Percentiles rank a stretch among this genome's conserved stretches.
Conservation (phyloP, 2,329 filamentous ascomycete genomes). For the Clarireedia hainanense region DNA sequence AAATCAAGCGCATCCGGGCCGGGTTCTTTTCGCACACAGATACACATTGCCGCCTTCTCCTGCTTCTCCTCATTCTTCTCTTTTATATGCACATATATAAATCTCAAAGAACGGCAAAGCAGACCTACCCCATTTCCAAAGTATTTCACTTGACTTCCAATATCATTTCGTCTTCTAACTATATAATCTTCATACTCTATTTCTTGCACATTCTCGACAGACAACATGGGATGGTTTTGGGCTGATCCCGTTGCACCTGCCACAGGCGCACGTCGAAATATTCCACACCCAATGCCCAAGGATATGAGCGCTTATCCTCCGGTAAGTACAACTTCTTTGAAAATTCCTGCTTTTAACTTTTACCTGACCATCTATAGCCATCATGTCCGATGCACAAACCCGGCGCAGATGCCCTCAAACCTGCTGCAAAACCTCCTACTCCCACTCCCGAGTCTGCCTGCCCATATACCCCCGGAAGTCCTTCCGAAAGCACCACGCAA, state of each 20-base stretch:
- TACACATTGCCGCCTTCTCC: not conserved
- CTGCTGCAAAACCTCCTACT: conserved; percentile 22
- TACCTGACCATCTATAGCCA: conserved; percentile 37
- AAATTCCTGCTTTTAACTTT: conserved; percentile 10
- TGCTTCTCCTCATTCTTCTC: not conserved
- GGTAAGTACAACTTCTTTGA: conserved; percentile 13
- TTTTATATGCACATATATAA: not conserved
- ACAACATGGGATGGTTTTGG: conserved; percentile 29
- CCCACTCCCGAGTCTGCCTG: conserved; percentile 27
- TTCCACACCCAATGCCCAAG: conserved; percentile 19
- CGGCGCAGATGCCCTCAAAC: conserved; percentile 24
- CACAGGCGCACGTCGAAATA: conserved; percentile 17
- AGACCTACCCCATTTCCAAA: not conserved
- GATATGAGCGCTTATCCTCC: conserved; percentile 20
- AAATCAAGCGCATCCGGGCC: not conserved
- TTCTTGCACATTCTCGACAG: not conserved
- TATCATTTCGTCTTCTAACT: not conserved
- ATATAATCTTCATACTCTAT: not conserved
- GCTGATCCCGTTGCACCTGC: conserved; percentile 20
- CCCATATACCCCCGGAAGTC: conserved; percentile 27
- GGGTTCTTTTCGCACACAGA: not conserved
- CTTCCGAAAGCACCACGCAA: conserved; percentile 10
- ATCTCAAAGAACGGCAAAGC: too few species aligned
- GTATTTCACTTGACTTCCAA: not conserved
- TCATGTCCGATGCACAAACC: conserved; percentile 62